Percentiles rank a stretch among this genome's conserved stretches.
These are phyloP conservation scores for Camelina sativa DNA, from an alignment of 345 rosid species.

Conservation along the genomic window DNA sequence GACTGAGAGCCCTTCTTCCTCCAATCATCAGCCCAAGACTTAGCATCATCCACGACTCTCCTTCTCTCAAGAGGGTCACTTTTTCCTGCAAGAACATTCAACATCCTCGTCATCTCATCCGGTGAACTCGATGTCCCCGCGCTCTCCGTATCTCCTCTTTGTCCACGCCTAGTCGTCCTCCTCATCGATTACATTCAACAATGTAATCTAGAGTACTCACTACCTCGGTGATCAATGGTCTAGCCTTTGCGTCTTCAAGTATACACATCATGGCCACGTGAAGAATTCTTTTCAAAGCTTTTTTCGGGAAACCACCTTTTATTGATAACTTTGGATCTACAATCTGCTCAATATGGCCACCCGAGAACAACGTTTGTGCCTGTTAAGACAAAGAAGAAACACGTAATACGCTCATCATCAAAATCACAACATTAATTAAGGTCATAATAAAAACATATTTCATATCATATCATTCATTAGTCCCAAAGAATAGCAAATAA, in stretches of 20 bases:
- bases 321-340: conserved; percentile 58
- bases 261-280: conserved; percentile 62
- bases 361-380: conserved; percentile 45
- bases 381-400: conserved; percentile 34
- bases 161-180: not conserved
- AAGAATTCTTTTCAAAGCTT: conserved; percentile 50
- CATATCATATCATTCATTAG: too few species aligned
- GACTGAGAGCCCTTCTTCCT: conserved; percentile 14
- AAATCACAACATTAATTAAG: not conserved
- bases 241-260: conserved; percentile 49
- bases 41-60: conserved; percentile 44
- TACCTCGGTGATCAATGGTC: conserved; percentile 61
- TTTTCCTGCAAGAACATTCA: conserved; percentile 50
- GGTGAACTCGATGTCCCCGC: conserved; percentile 41
- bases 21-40: conserved; percentile 28
- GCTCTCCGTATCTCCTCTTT: conserved; percentile 12
- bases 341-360: conserved; percentile 31
- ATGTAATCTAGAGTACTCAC: conserved; percentile 57
- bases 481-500: not conserved
- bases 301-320: conserved; percentile 42
- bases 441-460: not conserved
- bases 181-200: conserved; percentile 37
- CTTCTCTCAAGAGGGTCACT: conserved; percentile 51
- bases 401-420: not conserved
- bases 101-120: conserved; percentile 38